Conservation (phyloP, 805 yeast genomes). For the Metschnikowia picachoensis region DNA sequence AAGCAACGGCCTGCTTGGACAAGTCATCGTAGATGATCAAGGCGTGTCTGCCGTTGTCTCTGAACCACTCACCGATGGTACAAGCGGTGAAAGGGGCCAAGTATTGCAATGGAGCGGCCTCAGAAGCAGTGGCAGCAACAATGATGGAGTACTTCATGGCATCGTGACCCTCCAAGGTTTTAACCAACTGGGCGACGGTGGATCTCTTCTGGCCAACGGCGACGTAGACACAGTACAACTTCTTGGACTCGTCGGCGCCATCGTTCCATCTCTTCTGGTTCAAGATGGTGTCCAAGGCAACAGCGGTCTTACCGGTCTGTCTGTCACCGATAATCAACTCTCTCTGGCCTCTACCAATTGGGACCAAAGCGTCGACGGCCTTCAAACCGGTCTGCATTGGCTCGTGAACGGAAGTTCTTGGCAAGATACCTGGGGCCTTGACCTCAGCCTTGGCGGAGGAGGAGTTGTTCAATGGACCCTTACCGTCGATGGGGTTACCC, state of each 20-base stretch:
- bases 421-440: conserved; percentile 99
- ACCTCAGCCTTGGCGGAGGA: conserved; percentile 93
- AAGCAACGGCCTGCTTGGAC: conserved; percentile 99
- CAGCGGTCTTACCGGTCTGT: conserved; percentile 99
- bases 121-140: conserved; percentile 99
- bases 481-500: conserved; percentile 99
- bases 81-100: conserved; percentile 99
- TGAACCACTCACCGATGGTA: conserved; percentile 99
- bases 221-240: conserved; percentile 99
- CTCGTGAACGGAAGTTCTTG: conserved; percentile 97
- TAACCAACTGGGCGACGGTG: conserved; percentile 98
- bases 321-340: conserved; percentile 99
- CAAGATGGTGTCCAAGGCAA: conserved; percentile 95
- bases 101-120: conserved; percentile 99
- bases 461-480: conserved; percentile 92
- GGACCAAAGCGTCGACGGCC: conserved; percentile 98
- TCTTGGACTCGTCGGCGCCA: conserved; percentile 93
- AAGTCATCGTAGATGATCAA: conserved; percentile 95
- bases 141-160: conserved; percentile 96
- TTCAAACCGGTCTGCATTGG: conserved; percentile 99
- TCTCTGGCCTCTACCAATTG: conserved; percentile 99
- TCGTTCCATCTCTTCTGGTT: conserved; percentile 99
- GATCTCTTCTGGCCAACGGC: conserved; percentile 99
- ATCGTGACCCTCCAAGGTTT: conserved; percentile 97
- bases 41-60: conserved; percentile 99